phyloP scores from a whole-genome alignment of 257 asterid genomes.

The Solanum infundibuliforme region DNA sequence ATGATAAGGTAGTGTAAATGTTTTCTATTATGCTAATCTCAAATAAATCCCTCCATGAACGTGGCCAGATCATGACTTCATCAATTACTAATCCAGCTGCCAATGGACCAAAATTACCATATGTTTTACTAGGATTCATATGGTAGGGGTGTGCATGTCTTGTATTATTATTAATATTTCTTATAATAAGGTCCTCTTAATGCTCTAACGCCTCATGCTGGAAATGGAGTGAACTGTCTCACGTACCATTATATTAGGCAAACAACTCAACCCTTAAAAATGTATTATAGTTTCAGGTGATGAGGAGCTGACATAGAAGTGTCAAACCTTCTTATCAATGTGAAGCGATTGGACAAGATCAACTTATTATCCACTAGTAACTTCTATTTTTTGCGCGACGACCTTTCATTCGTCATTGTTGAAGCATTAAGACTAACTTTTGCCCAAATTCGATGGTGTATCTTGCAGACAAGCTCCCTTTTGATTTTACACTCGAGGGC shows the following conservation, averaged over 20 bases:
- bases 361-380: background rate
- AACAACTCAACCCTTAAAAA: background rate
- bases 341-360: background rate
- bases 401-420: background rate
- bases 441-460: background rate
- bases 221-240: background rate
- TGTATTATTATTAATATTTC: background rate
- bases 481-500: background rate
- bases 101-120: background rate
- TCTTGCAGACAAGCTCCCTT: background rate
- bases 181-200: background rate
- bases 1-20: background rate
- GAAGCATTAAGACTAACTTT: background rate
- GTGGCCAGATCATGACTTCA: constrained; percentile 18
- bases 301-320: background rate
- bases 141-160: background rate
- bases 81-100: background rate
- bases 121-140: background rate
- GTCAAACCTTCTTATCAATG: background rate
- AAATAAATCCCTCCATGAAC: constrained; percentile 1
- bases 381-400: background rate
- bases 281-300: background rate
- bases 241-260: background rate
- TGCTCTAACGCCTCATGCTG: background rate
- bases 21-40: background rate